These are phyloP conservation scores for Anthoceros angustus DNA, from an alignment of 225 moss, liverwort and hornwort genomes.

Conservation along the genomic window DNA sequence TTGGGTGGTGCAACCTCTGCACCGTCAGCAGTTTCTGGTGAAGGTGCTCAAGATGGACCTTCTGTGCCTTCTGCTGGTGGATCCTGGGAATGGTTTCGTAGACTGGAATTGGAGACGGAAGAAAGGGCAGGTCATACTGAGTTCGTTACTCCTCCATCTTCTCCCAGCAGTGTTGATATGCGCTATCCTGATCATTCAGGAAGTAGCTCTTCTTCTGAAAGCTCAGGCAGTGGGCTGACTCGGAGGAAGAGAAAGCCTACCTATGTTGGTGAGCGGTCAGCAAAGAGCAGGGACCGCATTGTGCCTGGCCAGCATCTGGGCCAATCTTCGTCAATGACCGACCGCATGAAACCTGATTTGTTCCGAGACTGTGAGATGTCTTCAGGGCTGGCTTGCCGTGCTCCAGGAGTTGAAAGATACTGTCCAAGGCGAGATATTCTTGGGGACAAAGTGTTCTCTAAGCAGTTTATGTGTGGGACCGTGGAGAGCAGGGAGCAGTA, in stretches of 20 bases:
- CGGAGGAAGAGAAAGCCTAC: neutral
- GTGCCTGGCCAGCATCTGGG: neutral
- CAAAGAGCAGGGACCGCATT: neutral
- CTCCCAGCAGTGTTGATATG: slow-evolving; percentile 28
- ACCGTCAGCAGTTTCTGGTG: neutral
- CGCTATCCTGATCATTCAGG: slow-evolving; percentile 16
- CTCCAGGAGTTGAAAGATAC: neutral
- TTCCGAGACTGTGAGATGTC: neutral
- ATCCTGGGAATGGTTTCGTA: slow-evolving; percentile 15
- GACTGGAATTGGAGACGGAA: slow-evolving; percentile 17
- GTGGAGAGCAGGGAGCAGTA: slow-evolving; percentile 16
- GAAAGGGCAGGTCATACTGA: slow-evolving; percentile 15
- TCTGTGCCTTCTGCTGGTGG: slow-evolving; percentile 20
- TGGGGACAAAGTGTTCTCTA: slow-evolving; percentile 13
- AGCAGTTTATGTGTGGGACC: slow-evolving; percentile 9
- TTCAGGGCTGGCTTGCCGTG: neutral
- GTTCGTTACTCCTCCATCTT: slow-evolving; percentile 61
- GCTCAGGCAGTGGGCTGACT: slow-evolving; percentile 10
- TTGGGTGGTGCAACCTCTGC: neutral
- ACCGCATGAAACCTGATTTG: neutral
- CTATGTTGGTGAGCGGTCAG: neutral
- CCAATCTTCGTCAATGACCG: neutral
- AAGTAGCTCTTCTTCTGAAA: slow-evolving; percentile 15
- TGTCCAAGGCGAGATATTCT: neutral
- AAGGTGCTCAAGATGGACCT: slow-evolving; percentile 7